Evolutionary conservation across 257 asterid species (phyloP).

Genomic region (Solanum sitiens): DNA sequence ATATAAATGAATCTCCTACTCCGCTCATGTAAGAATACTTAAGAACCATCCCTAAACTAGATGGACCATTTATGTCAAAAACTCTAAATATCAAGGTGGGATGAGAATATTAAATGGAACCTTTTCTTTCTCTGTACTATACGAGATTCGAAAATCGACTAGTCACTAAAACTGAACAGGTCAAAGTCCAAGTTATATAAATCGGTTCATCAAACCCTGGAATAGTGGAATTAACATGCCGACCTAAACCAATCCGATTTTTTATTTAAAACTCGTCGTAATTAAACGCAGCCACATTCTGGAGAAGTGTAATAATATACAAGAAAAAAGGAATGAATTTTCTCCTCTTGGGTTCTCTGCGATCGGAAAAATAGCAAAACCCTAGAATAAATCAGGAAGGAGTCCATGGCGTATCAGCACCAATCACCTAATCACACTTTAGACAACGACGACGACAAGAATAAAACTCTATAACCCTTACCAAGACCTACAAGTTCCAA

Average conservation of each 20-base stretch:
- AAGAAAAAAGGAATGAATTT: neutral
- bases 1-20: too few species aligned
- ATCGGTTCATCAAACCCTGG: neutral
- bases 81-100: neutral
- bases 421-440: slow-evolving; percentile 40
- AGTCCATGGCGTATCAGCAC: slow-evolving; percentile 57
- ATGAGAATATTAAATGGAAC: neutral
- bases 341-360: neutral
- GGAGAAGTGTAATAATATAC: neutral
- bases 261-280: neutral
- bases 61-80: neutral
- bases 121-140: neutral
- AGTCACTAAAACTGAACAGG: neutral
- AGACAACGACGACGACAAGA: slow-evolving; percentile 15
- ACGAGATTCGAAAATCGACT: neutral
- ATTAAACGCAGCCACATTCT: neutral
- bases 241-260: neutral
- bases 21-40: too few species aligned
- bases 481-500: slow-evolving; percentile 59
- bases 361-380: slow-evolving; percentile 1
- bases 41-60: too few species aligned
- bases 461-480: slow-evolving; percentile 84
- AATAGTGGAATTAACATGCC: neutral
- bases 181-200: neutral
- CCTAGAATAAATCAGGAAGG: neutral